Conservation (phyloP, 164 flowering plant species). For the Warburgia ugandensis region DNA sequence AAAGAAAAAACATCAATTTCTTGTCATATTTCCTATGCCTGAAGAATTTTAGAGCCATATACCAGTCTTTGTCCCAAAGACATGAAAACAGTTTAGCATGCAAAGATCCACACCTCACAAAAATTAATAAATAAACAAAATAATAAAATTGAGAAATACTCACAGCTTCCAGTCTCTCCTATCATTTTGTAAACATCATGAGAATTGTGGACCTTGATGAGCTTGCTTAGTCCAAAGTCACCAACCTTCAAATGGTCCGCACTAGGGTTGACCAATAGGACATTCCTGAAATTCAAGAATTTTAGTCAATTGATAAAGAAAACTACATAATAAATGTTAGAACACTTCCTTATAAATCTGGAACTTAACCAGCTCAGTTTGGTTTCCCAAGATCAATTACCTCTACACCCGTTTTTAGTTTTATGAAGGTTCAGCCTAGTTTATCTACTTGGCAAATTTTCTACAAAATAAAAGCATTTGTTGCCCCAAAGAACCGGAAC, state of each 20-base stretch:
- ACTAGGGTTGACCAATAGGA: slow-evolving; percentile 84
- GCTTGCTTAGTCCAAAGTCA: slow-evolving; percentile 98
- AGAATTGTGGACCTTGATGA: slow-evolving; percentile 81
- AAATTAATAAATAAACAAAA: neutral
- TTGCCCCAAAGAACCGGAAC: no score
- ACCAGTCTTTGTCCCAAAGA: slow-evolving; percentile 54
- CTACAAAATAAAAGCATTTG: no score
- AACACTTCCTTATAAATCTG: no score
- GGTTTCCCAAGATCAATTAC: no score
- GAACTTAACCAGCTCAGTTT: no score
- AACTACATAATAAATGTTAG: no score
- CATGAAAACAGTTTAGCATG: slow-evolving; percentile 5
- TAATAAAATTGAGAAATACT: slow-evolving; percentile 12
- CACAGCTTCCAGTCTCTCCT: slow-evolving; percentile 99
- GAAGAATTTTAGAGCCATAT: slow-evolving; percentile 99
- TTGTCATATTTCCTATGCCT: slow-evolving; percentile 96
- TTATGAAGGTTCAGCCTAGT: no score
- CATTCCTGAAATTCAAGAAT: slow-evolving; percentile 96
- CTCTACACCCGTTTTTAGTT: no score
- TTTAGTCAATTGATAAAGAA: no score
- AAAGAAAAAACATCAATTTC: slow-evolving; percentile 97
- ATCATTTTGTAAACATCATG: slow-evolving; percentile 99
- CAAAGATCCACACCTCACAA: neutral
- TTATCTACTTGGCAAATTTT: no score
- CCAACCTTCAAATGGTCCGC: slow-evolving; percentile 99